Conservation (phyloP, 192 early-diverging fungal genomes). For the Rhizoclosmatium sp. region DNA sequence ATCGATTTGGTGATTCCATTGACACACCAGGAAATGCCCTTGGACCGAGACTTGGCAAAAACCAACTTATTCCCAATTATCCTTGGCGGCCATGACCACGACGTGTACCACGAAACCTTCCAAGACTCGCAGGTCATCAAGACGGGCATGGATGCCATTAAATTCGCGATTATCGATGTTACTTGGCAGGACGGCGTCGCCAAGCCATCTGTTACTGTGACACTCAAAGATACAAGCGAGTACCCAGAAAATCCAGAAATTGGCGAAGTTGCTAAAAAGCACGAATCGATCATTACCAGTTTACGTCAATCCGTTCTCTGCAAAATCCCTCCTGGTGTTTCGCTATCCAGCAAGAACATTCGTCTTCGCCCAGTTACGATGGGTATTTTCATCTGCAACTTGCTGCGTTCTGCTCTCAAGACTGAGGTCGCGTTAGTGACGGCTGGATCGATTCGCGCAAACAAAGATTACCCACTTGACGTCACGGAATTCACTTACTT, state of each 20-base stretch:
- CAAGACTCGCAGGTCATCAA: slow-evolving; percentile 4
- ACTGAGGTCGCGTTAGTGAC: slow-evolving; percentile 10
- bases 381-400: not conserved
- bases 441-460: slow-evolving; percentile 18
- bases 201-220: not conserved
- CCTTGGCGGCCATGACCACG: slow-evolving; percentile 32
- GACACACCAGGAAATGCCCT: slow-evolving; percentile 23
- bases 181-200: not conserved
- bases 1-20: slow-evolving; percentile 22
- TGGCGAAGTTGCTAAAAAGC: not conserved
- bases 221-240: not conserved
- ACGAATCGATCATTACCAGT: not conserved
- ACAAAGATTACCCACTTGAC: slow-evolving; percentile 6
- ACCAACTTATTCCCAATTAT: slow-evolving; percentile 21
- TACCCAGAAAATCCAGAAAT: not conserved
- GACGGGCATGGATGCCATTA: slow-evolving; percentile 13
- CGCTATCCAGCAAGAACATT: not conserved
- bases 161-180: slow-evolving; percentile 12
- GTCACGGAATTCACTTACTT: slow-evolving; percentile 12
- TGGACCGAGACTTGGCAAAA: not conserved
- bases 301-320: slow-evolving; percentile 7
- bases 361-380: slow-evolving; percentile 3
- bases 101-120: not conserved
- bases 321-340: not conserved
- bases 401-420: not conserved